Conservation (phyloP, 306 rosid genomes). For the Castanea crenata region DNA sequence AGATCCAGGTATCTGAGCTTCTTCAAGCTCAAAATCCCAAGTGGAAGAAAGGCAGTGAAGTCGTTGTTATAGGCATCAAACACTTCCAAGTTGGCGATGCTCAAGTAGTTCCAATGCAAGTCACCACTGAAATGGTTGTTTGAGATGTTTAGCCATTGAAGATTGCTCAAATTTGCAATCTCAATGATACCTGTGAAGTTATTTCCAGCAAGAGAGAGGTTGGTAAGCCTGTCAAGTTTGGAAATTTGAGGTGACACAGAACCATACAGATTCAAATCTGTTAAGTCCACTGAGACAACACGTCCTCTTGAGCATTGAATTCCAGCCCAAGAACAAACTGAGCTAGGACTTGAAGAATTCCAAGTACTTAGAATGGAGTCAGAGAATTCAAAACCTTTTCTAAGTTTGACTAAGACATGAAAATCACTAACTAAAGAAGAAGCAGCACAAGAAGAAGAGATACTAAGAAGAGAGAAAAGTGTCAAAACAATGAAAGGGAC, state of each 20-base stretch:
- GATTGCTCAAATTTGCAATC: conserved; percentile 45
- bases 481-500: conserved; percentile 44
- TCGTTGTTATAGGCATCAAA: conserved; percentile 75
- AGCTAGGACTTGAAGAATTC: conserved; percentile 42
- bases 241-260: conserved; percentile 61
- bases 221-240: conserved; percentile 53
- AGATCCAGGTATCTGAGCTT: conserved; percentile 70
- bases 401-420: conserved; percentile 55
- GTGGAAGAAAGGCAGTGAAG: conserved; percentile 68
- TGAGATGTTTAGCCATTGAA: conserved; percentile 71
- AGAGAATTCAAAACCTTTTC: conserved; percentile 56
- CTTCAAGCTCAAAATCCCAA: conserved; percentile 41
- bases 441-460: conserved; percentile 42
- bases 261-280: conserved; percentile 57
- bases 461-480: conserved; percentile 52
- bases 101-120: conserved; percentile 61
- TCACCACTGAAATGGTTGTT: conserved; percentile 62
- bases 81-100: conserved; percentile 53
- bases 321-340: conserved; percentile 77
- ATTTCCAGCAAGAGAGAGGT: conserved; percentile 74
- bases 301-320: conserved; percentile 57
- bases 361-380: conserved; percentile 53
- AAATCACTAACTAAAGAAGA: conserved; percentile 63
- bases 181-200: conserved; percentile 64
- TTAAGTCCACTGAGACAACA: conserved; percentile 60